phyloP scores from a whole-genome alignment of 164 flowering plant genomes.

The Magnolia officinalis region DNA sequence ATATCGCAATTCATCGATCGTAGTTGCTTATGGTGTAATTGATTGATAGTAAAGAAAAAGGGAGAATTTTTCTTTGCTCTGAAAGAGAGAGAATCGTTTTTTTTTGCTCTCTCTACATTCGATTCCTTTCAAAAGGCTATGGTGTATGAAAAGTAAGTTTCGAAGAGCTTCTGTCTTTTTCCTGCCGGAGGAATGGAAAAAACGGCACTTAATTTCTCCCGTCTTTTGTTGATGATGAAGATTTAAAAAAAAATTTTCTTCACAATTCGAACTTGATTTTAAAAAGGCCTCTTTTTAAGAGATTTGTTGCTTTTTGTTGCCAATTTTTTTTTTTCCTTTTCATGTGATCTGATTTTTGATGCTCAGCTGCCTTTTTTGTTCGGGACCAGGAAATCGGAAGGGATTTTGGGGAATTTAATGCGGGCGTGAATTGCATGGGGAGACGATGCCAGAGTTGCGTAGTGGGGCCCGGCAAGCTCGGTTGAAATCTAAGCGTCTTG shows the following conservation, averaged over 20 bases:
- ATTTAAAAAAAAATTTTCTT: neutral
- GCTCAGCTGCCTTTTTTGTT: constrained; percentile 2
- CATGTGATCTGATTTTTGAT: constrained; percentile 1
- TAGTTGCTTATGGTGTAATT: neutral
- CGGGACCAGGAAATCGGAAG: constrained; percentile 22
- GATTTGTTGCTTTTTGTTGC: neutral
- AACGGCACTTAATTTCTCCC: neutral
- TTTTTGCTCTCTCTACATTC: neutral
- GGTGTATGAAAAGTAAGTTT: constrained; percentile 7
- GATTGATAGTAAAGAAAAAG: neutral
- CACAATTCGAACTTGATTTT: neutral
- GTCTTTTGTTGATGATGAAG: neutral
- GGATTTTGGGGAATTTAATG: constrained; percentile 24
- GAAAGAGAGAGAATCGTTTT: neutral
- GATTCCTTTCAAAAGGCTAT: neutral
- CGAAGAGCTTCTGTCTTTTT: neutral
- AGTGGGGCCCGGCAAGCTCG: constrained; percentile 73
- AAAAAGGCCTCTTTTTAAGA: neutral
- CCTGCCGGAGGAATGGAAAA: neutral
- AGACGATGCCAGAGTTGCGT: constrained; percentile 92
- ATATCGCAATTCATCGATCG: neutral
- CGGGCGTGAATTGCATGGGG: constrained; percentile 74
- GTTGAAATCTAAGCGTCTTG: constrained; percentile 75
- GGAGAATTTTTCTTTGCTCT: neutral
- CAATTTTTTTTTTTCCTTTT: neutral